Evolutionary conservation across 2,329 filamentous ascomycete genomes (phyloP).

Genomic region (Neurospora crassa): DNA sequence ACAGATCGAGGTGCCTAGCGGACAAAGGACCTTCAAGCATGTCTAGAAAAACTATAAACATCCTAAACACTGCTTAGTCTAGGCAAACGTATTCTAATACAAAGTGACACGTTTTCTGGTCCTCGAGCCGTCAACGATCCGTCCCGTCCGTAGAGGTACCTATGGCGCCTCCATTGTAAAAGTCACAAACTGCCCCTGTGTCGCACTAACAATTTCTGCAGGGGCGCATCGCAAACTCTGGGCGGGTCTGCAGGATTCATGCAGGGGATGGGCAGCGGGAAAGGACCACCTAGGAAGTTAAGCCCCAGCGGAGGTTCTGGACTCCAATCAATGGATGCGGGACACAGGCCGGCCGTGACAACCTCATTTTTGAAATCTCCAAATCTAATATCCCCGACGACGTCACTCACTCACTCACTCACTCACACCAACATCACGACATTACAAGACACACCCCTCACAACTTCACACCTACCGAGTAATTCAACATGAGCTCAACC

Average conservation of each 20-base stretch:
- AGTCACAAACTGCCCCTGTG: neutral
- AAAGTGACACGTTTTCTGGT: too few species aligned
- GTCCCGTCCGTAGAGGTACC: too few species aligned
- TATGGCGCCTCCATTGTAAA: too few species aligned
- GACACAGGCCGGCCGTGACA: neutral
- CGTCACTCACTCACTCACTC: neutral
- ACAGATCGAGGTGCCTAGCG: too few species aligned
- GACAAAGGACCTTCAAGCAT: too few species aligned
- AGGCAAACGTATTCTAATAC: too few species aligned
- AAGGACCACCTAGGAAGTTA: neutral
- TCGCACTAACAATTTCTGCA: neutral
- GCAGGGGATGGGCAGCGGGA: neutral
- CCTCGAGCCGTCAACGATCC: too few species aligned
- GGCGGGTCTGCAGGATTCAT: neutral
- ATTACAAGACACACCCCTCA: neutral
- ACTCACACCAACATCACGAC: neutral
- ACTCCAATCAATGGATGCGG: neutral
- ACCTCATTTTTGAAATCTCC: neutral
- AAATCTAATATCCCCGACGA: neutral
- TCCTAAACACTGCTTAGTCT: too few species aligned
- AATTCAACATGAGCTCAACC: constrained; percentile 31
- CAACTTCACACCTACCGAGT: neutral
- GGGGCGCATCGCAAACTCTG: neutral
- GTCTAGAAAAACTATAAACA: too few species aligned
- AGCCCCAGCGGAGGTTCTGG: neutral